Evolutionary conservation across 2,329 filamentous ascomycete genomes (phyloP).

Genomic region (Parafenestella ontariensis): DNA sequence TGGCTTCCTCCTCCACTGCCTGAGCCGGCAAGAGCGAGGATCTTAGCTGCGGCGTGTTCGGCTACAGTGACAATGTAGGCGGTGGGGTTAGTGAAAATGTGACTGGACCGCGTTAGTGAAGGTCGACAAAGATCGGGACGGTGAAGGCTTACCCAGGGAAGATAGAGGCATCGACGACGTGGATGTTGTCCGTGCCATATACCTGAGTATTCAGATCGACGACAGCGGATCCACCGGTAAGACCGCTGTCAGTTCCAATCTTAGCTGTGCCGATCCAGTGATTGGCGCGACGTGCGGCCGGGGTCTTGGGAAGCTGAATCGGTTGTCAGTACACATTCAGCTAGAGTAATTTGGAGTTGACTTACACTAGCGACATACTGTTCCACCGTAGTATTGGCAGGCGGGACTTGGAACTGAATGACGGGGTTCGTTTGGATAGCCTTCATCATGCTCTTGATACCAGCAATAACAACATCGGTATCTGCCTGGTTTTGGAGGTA

Average conservation of each 20-base stretch:
- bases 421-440: slow-evolving; percentile 62
- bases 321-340: slow-evolving; percentile 7
- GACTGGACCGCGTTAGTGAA: slow-evolving; percentile 28
- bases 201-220: slow-evolving; percentile 60
- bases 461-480: slow-evolving; percentile 67
- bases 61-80: slow-evolving; percentile 47
- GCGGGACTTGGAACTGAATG: slow-evolving; percentile 65
- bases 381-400: slow-evolving; percentile 58
- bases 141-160: slow-evolving; percentile 49
- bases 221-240: slow-evolving; percentile 53
- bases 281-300: slow-evolving; percentile 51
- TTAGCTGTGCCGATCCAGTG: slow-evolving; percentile 65
- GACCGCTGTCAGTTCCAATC: slow-evolving; percentile 54
- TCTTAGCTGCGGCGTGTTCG: slow-evolving; percentile 50
- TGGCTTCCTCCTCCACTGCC: slow-evolving; percentile 9
- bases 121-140: not conserved
- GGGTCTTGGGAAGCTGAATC: slow-evolving; percentile 45
- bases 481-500: slow-evolving; percentile 66
- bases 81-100: slow-evolving; percentile 48
- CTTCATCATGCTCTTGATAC: slow-evolving; percentile 66
- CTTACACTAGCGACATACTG: slow-evolving; percentile 60
- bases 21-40: slow-evolving; percentile 33
- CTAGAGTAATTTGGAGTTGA: not conserved
- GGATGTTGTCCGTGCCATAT: slow-evolving; percentile 54
- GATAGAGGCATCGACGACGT: slow-evolving; percentile 57